These are phyloP conservation scores for Globisporangium okanoganense DNA, from an alignment of 352 stramenopile species.

Conservation along the genomic window DNA sequence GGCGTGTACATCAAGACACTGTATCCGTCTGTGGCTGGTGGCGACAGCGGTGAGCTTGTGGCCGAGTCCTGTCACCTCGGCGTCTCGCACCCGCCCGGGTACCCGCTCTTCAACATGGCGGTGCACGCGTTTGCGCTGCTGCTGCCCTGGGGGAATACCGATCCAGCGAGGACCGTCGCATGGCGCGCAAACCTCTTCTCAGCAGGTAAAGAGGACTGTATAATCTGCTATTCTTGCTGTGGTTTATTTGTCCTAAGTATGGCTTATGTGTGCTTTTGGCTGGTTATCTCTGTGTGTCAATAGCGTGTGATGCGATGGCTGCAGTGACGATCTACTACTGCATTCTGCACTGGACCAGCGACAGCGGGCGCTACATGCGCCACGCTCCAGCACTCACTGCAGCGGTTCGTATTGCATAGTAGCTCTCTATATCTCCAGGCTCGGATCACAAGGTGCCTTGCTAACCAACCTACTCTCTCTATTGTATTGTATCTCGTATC, in stretches of 20 bases:
- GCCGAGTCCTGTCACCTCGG: conserved; percentile 93
- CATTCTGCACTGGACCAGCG: conserved; percentile 43
- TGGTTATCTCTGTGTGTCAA: conserved; percentile 1
- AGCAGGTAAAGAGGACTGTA: conserved; percentile 33
- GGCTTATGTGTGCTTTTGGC: neutral
- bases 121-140: conserved; percentile 60
- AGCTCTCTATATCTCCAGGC: no score
- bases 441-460: no score
- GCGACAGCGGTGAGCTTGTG: conserved; percentile 91
- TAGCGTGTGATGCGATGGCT: conserved; percentile 55
- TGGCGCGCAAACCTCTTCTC: conserved; percentile 89
- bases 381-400: conserved; percentile 45
- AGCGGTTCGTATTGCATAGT: conserved; percentile 33
- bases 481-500: conserved; percentile 6
- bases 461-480: conserved; percentile 1
- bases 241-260: neutral
- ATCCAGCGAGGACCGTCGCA: conserved; percentile 24
- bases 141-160: conserved; percentile 22
- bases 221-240: neutral
- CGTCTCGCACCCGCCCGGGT: conserved; percentile 92
- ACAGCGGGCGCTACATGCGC: neutral
- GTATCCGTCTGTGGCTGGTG: conserved; percentile 85
- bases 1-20: conserved; percentile 74
- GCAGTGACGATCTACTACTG: conserved; percentile 50
- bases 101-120: conserved; percentile 92